Base-by-base conservation (phyloP, 1,284 basidiomycete genomes). In the Malassezia caprae region DNA sequence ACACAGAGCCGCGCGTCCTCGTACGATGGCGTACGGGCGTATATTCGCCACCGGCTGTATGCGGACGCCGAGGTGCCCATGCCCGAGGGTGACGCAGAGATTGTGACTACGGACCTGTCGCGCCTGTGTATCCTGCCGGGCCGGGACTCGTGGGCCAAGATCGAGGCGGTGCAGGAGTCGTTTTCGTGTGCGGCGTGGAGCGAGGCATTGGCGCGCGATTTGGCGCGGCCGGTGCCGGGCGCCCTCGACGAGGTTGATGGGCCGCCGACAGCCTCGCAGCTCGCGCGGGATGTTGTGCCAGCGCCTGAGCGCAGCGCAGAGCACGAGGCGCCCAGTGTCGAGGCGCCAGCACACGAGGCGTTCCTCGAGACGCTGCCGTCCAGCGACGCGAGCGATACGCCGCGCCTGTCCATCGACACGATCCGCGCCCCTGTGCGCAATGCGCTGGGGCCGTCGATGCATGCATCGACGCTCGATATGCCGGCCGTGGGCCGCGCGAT, bases 91-190 rank as follows among this genome's bases (percentile, higher is more conserved):
- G 88, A 56, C 85, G 86, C 59, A 85, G 93, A 0, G 96, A 94
- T 69, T 10, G 30, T 28, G 31, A 86, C 88, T 0, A 79, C 96
- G 24, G 93, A 98, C 72, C 82, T 90, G 28, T 90, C 96, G 67
- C 84, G 83, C 8, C 86, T 98, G 45, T 81, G 94, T 44, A 84
- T 98, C 0, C 94, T 93, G 1, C 81, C 87, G 1, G 94, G 93
- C 2, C 98, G 93, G 94, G 93, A 98, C 75, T 88, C 86, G 61
- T 96, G 88, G 87, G 90, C 90, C 3, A 96, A 96, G 79, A 96
- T 96, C 61, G 80, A 81, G 3, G 86, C 96, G 2, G 77, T 96
- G 51, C 79, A 90, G 45, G 93, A 96, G 41, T 86, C 88, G 0
- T 98, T 96, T 65, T 89, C 94, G 59, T 83, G 87, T 1, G 41